These are phyloP conservation scores for Phalaenopsis aphrodite DNA, from an alignment of 106 monocot genomes.

Conservation along the genomic window DNA sequence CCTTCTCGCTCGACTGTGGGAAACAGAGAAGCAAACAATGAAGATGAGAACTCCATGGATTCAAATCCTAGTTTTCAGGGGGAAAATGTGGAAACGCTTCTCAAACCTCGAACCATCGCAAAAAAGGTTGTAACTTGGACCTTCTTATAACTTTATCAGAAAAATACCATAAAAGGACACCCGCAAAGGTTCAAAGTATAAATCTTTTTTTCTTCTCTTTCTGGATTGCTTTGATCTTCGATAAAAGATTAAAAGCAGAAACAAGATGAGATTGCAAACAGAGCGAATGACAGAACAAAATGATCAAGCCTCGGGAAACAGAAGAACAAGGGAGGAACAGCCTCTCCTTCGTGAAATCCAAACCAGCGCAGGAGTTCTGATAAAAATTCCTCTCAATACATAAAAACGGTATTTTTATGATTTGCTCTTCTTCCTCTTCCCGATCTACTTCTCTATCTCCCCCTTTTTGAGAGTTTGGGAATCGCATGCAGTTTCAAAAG, in stretches of 20 bases:
- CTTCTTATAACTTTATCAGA: too few relatives aligned
- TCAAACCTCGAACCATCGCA: neutral
- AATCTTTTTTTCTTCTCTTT: neutral
- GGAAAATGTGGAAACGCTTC: neutral
- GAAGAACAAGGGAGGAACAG: neutral
- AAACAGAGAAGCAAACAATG: neutral
- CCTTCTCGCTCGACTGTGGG: neutral
- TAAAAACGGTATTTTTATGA: neutral
- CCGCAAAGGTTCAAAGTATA: neutral
- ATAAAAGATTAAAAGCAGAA: neutral
- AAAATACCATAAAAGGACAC: neutral
- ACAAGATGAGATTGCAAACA: too few relatives aligned
- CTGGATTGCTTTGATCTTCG: neutral
- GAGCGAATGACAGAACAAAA: too few relatives aligned
- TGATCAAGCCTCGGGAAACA: too few relatives aligned
- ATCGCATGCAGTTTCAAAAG: conserved; percentile 3
- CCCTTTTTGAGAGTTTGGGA: too few relatives aligned
- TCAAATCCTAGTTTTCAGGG: neutral
- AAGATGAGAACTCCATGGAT: neutral
- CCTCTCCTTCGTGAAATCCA: neutral
- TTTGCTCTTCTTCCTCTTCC: neutral
- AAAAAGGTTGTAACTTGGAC: neutral
- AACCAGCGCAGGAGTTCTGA: too few relatives aligned
- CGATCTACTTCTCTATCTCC: neutral
- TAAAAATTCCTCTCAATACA: too few relatives aligned